These are phyloP conservation scores for Russula foetens DNA, from an alignment of 768 basidiomycete genomes.

Conservation along the genomic window DNA sequence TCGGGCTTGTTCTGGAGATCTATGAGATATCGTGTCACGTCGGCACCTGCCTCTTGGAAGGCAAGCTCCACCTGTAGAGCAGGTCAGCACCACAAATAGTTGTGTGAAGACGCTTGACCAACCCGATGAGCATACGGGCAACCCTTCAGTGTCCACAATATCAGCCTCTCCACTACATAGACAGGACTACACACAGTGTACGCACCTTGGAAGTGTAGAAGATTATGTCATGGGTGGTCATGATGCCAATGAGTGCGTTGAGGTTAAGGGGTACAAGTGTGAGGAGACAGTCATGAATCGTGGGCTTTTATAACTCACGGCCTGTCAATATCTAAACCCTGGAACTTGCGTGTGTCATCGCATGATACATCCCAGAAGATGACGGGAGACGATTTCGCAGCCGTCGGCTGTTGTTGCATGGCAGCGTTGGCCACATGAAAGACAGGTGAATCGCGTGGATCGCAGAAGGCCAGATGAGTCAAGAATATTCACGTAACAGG, in stretches of 20 bases:
- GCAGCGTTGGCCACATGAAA: no score
- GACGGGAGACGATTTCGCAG: no score
- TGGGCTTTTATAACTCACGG: no score
- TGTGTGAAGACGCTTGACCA: slow-evolving; percentile 1
- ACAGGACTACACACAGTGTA: no score
- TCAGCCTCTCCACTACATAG: not conserved
- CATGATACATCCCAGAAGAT: not conserved
- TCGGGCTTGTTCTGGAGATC: slow-evolving; percentile 55
- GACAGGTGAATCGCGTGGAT: no score
- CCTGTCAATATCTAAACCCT: no score
- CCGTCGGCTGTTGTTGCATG: no score
- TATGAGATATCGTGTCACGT: slow-evolving; percentile 43
- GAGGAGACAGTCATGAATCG: no score
- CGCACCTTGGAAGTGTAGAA: slow-evolving; percentile 30
- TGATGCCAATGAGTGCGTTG: not conserved
- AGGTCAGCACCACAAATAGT: not conserved
- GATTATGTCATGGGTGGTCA: slow-evolving; percentile 26
- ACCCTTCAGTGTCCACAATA: slow-evolving; percentile 27
- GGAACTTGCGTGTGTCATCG: not conserved
- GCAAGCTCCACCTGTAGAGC: slow-evolving; percentile 45
- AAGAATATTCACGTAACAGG: not conserved
- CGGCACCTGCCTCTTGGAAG: slow-evolving; percentile 43
- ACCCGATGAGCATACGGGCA: slow-evolving; percentile 52
- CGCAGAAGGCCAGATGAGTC: no score
- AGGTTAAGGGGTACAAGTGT: no score